A percentile compares a stretch with the other conserved stretches of the same genome.
These are phyloP conservation scores for Termitomyces sp. DNA, from an alignment of 768 basidiomycete species.

Conservation along the genomic window DNA sequence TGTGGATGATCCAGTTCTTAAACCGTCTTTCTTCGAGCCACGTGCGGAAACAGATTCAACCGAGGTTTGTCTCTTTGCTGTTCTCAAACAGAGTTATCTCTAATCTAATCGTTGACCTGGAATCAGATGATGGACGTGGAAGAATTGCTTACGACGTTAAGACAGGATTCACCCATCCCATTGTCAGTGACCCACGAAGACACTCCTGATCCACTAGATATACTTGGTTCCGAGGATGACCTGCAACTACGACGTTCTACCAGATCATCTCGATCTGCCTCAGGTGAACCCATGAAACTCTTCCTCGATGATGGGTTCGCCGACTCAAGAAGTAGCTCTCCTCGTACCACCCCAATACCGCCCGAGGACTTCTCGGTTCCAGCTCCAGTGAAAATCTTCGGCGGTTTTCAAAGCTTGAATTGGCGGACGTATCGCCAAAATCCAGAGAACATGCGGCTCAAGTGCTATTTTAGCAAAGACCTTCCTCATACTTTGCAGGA, in stretches of 20 bases:
- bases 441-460: slow-evolving; percentile 25
- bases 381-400: slow-evolving; percentile 12
- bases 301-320: not conserved
- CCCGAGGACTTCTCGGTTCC: slow-evolving; percentile 7
- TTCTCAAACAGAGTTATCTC: not conserved
- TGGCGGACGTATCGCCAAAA: slow-evolving; percentile 32
- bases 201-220: slow-evolving; percentile 1
- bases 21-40: not conserved
- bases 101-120: not conserved
- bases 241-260: slow-evolving; percentile 8
- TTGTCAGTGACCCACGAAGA: not conserved
- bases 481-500: slow-evolving; percentile 65
- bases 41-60: not conserved
- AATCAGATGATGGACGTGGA: slow-evolving; percentile 14
- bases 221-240: not conserved
- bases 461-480: slow-evolving; percentile 35
- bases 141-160: not conserved
- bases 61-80: slow-evolving; percentile 3
- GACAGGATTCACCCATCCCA: not conserved
- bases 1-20: slow-evolving; percentile 2
- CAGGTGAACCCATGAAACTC: slow-evolving; percentile 4
- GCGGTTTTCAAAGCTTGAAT: slow-evolving; percentile 30
- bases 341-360: slow-evolving; percentile 3
- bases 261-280: slow-evolving; percentile 9
- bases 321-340: slow-evolving; percentile 4